These are phyloP conservation scores for Solanum chilense DNA, from an alignment of 257 asterid species.

Conservation along the genomic window DNA sequence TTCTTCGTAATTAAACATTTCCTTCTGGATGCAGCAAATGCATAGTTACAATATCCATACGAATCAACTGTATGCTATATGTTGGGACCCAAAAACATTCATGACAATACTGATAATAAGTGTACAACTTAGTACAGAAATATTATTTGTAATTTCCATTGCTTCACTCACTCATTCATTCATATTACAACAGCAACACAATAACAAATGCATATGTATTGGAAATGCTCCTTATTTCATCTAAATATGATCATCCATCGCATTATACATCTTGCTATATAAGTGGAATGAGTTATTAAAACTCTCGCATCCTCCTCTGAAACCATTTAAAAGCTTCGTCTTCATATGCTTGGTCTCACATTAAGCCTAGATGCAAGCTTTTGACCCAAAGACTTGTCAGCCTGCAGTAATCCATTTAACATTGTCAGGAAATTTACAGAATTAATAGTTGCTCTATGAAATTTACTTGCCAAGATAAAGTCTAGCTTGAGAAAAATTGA, in stretches of 20 bases:
- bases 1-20: background rate
- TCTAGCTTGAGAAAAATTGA: background rate
- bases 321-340: background rate
- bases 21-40: background rate
- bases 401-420: constrained; percentile 4
- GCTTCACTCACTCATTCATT: background rate
- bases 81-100: background rate
- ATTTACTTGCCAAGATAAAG: background rate
- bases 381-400: constrained; percentile 24
- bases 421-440: background rate
- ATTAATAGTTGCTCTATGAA: background rate
- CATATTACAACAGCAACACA: background rate
- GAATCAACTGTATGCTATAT: background rate
- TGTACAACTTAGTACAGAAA: background rate
- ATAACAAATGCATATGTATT: background rate
- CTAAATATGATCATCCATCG: background rate
- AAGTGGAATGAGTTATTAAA: background rate
- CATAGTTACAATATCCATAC: background rate
- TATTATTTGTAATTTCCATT: background rate
- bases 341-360: constrained; percentile 20
- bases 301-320: background rate
- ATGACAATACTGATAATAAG: background rate
- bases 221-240: background rate
- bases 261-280: background rate
- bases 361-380: constrained; percentile 21